Conservation (phyloP, 163 green algal genomes). For the Picocystis sp. region DNA sequence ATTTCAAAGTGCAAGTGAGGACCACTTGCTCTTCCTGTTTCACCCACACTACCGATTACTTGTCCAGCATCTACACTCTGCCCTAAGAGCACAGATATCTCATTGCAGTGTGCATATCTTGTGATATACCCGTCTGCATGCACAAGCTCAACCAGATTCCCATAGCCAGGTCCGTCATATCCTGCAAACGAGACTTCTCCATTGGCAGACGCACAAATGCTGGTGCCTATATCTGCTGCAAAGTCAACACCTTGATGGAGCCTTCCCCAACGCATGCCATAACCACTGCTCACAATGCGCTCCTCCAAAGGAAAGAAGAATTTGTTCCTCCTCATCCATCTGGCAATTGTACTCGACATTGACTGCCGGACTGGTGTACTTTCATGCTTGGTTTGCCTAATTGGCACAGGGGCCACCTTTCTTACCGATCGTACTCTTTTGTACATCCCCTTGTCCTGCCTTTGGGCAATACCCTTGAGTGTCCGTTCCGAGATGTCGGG, state of each 20-base stretch:
- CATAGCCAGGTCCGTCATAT: slow-evolving; percentile 15
- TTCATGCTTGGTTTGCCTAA: no score
- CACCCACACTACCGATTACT: slow-evolving; percentile 4
- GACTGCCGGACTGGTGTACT: no score
- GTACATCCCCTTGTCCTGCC: no score
- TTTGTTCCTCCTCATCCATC: no score
- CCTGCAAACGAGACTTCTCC: slow-evolving; percentile 12
- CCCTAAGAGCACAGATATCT: slow-evolving; percentile 7
- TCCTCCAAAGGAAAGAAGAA: no score
- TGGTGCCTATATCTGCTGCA: slow-evolving; percentile 7
- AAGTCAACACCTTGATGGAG: slow-evolving; percentile 9
- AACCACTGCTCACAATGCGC: background rate
- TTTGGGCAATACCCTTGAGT: no score
- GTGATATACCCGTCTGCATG: slow-evolving; percentile 15
- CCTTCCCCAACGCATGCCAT: slow-evolving; percentile 6
- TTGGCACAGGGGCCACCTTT: no score
- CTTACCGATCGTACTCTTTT: no score
- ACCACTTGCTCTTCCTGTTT: slow-evolving; percentile 5
- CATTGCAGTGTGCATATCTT: slow-evolving; percentile 18
- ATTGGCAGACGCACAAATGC: slow-evolving; percentile 1
- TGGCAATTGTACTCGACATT: no score
- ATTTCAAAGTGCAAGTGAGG: slow-evolving; percentile 13
- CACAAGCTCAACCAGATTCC: slow-evolving; percentile 13
- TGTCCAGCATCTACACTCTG: slow-evolving; percentile 5
- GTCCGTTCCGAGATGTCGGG: no score